Evolutionary conservation across 2,329 filamentous ascomycete species (phyloP).

Genomic region (Fusarium floridanum): DNA sequence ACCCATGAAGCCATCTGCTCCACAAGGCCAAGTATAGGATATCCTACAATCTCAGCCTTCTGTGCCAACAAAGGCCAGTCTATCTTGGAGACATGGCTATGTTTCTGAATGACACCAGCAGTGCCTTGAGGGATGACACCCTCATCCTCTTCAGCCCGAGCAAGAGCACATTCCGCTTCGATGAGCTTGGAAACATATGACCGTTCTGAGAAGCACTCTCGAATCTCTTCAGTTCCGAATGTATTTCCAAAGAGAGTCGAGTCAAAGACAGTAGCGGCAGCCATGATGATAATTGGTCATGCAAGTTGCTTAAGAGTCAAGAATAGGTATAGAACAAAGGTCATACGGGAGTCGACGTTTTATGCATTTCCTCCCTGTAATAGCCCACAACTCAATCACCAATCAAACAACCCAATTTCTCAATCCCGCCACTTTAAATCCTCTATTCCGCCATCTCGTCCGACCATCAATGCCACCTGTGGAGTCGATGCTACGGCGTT

Average conservation of each 20-base stretch:
- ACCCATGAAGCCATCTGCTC: constrained; percentile 53
- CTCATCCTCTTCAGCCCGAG: constrained; percentile 62
- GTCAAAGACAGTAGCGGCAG: constrained; percentile 53
- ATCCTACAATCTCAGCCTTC: constrained; percentile 65
- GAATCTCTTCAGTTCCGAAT: constrained; percentile 66
- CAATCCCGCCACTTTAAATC: not conserved
- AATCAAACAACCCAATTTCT: not conserved
- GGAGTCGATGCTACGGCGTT: constrained; percentile 8
- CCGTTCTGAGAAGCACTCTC: constrained; percentile 63
- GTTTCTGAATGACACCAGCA: constrained; percentile 53
- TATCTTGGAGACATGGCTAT: constrained; percentile 44
- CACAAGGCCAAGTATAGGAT: constrained; percentile 65
- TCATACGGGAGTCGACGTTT: constrained; percentile 1
- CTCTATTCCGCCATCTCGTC: not conserved
- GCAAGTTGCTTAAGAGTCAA: not conserved
- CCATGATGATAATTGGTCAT: constrained; percentile 9
- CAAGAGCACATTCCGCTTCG: constrained; percentile 64
- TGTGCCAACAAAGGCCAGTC: constrained; percentile 53
- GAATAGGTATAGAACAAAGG: not conserved
- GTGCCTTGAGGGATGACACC: constrained; percentile 59
- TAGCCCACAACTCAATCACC: not conserved
- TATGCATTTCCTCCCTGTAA: constrained; percentile 9
- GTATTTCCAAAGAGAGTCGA: constrained; percentile 65
- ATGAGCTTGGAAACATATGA: constrained; percentile 63
- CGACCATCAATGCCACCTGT: not conserved